These are phyloP conservation scores for Hirsutella minnesotensis DNA, from an alignment of 2,329 filamentous ascomycete genomes.

Conservation along the genomic window DNA sequence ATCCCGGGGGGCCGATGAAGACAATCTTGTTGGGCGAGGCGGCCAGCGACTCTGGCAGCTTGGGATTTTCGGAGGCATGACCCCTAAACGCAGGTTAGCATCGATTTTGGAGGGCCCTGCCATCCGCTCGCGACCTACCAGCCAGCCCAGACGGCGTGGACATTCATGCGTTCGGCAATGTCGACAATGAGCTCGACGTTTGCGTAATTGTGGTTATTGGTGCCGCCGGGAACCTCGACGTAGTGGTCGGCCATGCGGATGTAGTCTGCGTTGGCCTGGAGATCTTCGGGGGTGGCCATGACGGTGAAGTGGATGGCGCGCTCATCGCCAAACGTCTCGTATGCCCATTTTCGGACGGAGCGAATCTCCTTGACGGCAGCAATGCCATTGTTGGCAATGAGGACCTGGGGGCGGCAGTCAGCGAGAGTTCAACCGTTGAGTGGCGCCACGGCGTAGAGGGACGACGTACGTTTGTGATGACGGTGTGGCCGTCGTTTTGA, in stretches of 20 bases:
- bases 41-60: constrained; percentile 88
- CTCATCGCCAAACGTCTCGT: constrained; percentile 98
- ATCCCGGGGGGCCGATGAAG: constrained; percentile 95
- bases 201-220: constrained; percentile 99
- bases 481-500: constrained; percentile 82
- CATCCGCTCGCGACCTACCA: constrained; percentile 49
- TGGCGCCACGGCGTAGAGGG: neutral
- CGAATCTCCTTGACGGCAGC: constrained; percentile 98
- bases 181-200: constrained; percentile 99
- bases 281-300: constrained; percentile 97
- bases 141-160: constrained; percentile 97
- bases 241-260: constrained; percentile 99
- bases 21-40: constrained; percentile 97
- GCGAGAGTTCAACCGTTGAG: neutral
- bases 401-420: constrained; percentile 47
- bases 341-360: constrained; percentile 99
- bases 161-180: constrained; percentile 94
- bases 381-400: constrained; percentile 99
- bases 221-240: constrained; percentile 95
- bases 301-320: constrained; percentile 97
- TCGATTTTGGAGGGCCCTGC: constrained; percentile 3
- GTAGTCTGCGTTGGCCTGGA: constrained; percentile 96
- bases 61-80: constrained; percentile 97
- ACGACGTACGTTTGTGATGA: constrained; percentile 83
- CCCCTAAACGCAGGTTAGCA: constrained; percentile 50